Conservation (phyloP, 108 stramenopile genomes). For the Tribonema minus region DNA sequence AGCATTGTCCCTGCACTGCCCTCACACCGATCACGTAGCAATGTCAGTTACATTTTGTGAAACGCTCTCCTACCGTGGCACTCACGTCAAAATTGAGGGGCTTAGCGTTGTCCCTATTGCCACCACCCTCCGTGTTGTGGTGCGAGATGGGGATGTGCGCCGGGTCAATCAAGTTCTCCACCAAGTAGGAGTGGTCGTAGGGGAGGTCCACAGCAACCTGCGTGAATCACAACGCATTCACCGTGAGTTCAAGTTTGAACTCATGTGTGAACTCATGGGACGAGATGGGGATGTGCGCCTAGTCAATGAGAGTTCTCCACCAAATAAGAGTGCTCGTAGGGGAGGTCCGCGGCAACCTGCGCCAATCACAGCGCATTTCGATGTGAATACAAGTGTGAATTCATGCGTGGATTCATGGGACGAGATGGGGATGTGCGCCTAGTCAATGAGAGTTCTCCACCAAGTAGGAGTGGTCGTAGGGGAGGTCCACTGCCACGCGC, state of each 20-base stretch:
- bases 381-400: too few relatives aligned
- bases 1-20: too few relatives aligned
- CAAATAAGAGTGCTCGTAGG: constrained; percentile 43
- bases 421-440: constrained; percentile 21
- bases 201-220: constrained; percentile 24
- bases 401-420: too few relatives aligned
- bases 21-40: too few relatives aligned
- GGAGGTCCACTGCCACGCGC: constrained; percentile 15
- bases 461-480: constrained; percentile 45
- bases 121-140: constrained; percentile 38
- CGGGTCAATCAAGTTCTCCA: constrained; percentile 31
- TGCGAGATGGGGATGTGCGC: constrained; percentile 34
- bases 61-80: background rate
- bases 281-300: constrained; percentile 21
- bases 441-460: constrained; percentile 28
- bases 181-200: constrained; percentile 42
- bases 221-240: too few relatives aligned
- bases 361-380: too few relatives aligned
- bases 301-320: constrained; percentile 28
- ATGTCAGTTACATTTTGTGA: too few relatives aligned
- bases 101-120: constrained; percentile 34
- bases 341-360: constrained; percentile 19
- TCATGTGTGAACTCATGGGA: too few relatives aligned
- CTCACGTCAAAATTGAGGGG: constrained; percentile 41
- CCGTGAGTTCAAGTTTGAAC: too few relatives aligned